These are phyloP conservation scores for Amylostereum areolatum DNA, from an alignment of 1,284 basidiomycete species.

Conservation along the genomic window DNA sequence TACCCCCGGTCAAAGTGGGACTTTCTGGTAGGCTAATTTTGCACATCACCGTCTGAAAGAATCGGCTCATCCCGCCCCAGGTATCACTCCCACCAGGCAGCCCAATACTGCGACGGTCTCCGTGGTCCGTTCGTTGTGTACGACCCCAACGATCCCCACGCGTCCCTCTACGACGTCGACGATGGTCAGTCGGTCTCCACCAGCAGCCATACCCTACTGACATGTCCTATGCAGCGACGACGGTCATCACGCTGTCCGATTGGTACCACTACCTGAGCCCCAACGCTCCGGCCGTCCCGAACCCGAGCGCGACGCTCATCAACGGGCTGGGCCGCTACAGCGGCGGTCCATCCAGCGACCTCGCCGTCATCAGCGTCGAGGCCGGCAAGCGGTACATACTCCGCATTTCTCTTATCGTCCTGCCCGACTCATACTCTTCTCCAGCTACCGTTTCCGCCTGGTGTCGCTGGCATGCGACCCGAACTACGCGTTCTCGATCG, in stretches of 20 bases:
- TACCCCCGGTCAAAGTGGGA: conserved; percentile 17
- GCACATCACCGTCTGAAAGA: not conserved
- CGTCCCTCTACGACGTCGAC: conserved; percentile 33
- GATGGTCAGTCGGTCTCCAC: conserved; percentile 20
- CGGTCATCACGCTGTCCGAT: conserved; percentile 28
- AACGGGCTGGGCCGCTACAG: conserved; percentile 27
- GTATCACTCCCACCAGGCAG: conserved; percentile 11
- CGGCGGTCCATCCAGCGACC: conserved; percentile 16
- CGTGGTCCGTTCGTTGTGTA: conserved; percentile 27
- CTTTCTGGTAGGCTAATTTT: conserved; percentile 14
- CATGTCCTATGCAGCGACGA: conserved; percentile 21
- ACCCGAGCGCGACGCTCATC: conserved; percentile 21
- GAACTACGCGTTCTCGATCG: conserved; percentile 25
- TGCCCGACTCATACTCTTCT: conserved; percentile 26
- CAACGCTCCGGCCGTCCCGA: conserved; percentile 1
- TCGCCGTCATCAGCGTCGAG: conserved; percentile 23
- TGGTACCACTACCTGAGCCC: conserved; percentile 24
- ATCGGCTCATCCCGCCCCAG: not conserved
- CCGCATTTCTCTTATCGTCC: conserved; percentile 17
- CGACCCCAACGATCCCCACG: conserved; percentile 29
- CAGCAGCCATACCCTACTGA: not conserved
- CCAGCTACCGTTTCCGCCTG: conserved; percentile 28
- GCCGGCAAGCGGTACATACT: conserved; percentile 25
- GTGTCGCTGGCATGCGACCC: conserved; percentile 26
- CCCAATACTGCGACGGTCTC: conserved; percentile 36